Evolutionary conservation across 73 alveolate species (phyloP).

Genomic region (Symbiodinium pilosum): DNA sequence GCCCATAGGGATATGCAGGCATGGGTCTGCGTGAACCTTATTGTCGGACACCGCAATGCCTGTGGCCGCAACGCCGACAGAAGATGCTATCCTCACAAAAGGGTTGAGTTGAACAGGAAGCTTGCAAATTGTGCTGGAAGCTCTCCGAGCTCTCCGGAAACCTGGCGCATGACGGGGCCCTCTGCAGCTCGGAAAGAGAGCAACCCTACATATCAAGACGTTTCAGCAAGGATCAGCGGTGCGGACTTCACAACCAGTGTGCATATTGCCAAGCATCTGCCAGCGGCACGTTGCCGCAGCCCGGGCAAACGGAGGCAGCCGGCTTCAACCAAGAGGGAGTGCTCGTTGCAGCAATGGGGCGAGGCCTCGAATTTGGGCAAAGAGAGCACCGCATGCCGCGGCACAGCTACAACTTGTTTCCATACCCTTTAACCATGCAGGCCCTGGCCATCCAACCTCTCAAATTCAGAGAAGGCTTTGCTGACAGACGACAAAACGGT

Average conservation of each 20-base stretch:
- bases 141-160: too few species aligned
- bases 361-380: neutral
- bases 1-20: too few species aligned
- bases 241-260: neutral
- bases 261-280: neutral
- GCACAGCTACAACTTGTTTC: neutral
- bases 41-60: neutral
- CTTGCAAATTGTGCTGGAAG: too few species aligned
- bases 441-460: too few species aligned
- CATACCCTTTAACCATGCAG: too few species aligned
- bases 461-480: neutral
- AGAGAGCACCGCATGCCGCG: neutral
- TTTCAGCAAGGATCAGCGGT: too few species aligned
- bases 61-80: slow-evolving; percentile 39
- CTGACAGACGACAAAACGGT: neutral
- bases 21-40: too few species aligned
- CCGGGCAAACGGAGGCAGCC: slow-evolving; percentile 5
- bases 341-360: neutral
- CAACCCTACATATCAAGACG: too few species aligned
- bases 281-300: slow-evolving; percentile 20
- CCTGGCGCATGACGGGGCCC: neutral
- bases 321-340: neutral
- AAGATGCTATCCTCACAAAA: slow-evolving; percentile 16
- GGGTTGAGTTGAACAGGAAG: too few species aligned
- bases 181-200: neutral